Conservation (phyloP, 2,329 filamentous ascomycete genomes). For the Aurifilum marmelostoma region DNA sequence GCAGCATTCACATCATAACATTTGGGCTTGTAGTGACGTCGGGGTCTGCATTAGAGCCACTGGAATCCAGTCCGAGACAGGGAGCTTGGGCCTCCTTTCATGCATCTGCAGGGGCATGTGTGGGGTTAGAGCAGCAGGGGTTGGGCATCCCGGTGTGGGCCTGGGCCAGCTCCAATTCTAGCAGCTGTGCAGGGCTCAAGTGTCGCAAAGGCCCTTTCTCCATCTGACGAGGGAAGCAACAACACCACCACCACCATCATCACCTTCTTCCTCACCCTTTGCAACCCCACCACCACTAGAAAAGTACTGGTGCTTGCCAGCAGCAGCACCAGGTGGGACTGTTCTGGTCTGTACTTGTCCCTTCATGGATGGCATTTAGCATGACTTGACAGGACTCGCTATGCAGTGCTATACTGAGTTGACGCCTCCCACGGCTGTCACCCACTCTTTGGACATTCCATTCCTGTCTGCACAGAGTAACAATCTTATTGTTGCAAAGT, state of each 20-base stretch:
- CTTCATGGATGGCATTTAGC: constrained; percentile 30
- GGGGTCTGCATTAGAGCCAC: constrained; percentile 10
- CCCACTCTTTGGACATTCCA: constrained; percentile 78
- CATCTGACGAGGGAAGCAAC: background rate
- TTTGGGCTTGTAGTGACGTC: constrained; percentile 12
- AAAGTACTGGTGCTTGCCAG: background rate
- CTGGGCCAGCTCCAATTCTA: constrained; percentile 17
- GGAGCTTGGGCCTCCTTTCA: constrained; percentile 27
- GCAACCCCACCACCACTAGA: background rate
- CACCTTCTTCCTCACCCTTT: background rate
- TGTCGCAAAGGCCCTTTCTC: constrained; percentile 6
- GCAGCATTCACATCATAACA: background rate
- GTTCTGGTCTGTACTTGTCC: constrained; percentile 11
- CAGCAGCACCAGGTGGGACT: background rate
- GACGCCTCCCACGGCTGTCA: constrained; percentile 90
- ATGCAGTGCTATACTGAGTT: constrained; percentile 99
- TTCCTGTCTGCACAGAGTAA: constrained; percentile 75
- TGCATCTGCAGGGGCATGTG: constrained; percentile 11
- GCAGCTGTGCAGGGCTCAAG: background rate
- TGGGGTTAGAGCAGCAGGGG: constrained; percentile 3
- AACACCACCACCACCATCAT: background rate
- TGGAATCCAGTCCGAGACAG: background rate
- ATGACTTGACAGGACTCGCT: constrained; percentile 34
- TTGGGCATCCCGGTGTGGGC: background rate
- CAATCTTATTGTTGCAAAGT: constrained; percentile 90